Evolutionary conservation across 345 rosid species (phyloP), one percentile per base, ranked within the genome.

Genomic region (Populus pruinosa): DNA sequence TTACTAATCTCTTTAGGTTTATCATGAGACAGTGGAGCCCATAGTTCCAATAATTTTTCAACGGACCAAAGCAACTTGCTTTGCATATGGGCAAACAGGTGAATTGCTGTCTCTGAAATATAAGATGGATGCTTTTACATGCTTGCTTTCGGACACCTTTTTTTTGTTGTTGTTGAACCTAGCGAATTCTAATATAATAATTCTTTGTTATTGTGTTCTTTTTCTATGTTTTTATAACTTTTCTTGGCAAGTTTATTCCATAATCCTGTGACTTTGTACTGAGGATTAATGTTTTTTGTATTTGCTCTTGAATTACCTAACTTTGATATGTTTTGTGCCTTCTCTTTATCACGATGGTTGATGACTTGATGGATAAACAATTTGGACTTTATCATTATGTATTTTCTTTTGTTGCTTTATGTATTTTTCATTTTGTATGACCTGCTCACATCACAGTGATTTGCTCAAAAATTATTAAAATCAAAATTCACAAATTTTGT

Each of bases 41-140:
- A 92, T 95, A 79, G 94, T 95, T 78, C 99, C 99, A 47, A 89
- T 93, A 64, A 93, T 95, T 75, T 95, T 95, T 75, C 97, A 93
- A 76, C 93, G 96, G 56, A 91, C 89, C 61, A 95, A 95, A 85
- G 99, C 98, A 72, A 95, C 99, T 82, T 95, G 97, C 89, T 95
- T 95, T 89, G 98, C 99, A 67, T 91, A 95, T 88, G 98, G 98
- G 75, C 99, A 95, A 82, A 95, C 99, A 86, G 98, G 98, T 95
- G 75, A 82, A 61, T 78, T 74, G 65, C 69, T 59, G 67, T 56
- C 53, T 50, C 44, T 67, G 66, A 72, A 69, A 41, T 49, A 18
- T 41, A 36, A 10, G 47, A 72, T 70, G 13, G 49, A 71, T 81
- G 5, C 17, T 39, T 18, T 65, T 72, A 53, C 23, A 53, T 1